phyloP scores from a whole-genome alignment of 331 rosid species.

The Ulmus americana region DNA sequence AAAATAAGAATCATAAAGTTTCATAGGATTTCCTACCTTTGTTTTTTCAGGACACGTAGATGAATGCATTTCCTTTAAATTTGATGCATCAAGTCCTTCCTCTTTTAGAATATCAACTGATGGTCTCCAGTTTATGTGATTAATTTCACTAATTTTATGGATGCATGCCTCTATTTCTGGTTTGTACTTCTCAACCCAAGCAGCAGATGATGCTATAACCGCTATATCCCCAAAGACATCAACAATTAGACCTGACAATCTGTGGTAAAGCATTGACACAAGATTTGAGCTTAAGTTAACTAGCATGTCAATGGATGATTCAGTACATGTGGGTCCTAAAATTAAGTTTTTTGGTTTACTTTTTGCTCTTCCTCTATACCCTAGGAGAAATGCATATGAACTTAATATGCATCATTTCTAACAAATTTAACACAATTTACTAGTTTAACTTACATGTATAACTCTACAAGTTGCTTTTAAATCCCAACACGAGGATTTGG shows the following conservation, averaged over 20 bases:
- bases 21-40: constrained; percentile 40
- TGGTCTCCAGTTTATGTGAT: constrained; percentile 75
- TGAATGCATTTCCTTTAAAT: constrained; percentile 41
- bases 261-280: constrained; percentile 26
- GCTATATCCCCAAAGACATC: constrained; percentile 86
- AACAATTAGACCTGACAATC: constrained; percentile 80
- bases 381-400: background rate
- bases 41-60: constrained; percentile 58
- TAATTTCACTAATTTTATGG: constrained; percentile 41
- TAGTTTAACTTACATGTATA: background rate
- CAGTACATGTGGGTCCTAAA: background rate
- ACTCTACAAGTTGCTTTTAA: background rate
- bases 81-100: constrained; percentile 65
- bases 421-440: background rate
- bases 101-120: constrained; percentile 76
- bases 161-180: constrained; percentile 60
- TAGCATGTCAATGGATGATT: constrained; percentile 4
- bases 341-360: background rate
- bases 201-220: constrained; percentile 87
- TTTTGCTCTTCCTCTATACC: background rate
- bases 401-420: background rate
- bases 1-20: background rate
- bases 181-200: constrained; percentile 94
- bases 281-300: constrained; percentile 23
- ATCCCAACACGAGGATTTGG: background rate